Evolutionary conservation across 1,284 basidiomycete genomes (phyloP).

Genomic region (Coniophora puteana): DNA sequence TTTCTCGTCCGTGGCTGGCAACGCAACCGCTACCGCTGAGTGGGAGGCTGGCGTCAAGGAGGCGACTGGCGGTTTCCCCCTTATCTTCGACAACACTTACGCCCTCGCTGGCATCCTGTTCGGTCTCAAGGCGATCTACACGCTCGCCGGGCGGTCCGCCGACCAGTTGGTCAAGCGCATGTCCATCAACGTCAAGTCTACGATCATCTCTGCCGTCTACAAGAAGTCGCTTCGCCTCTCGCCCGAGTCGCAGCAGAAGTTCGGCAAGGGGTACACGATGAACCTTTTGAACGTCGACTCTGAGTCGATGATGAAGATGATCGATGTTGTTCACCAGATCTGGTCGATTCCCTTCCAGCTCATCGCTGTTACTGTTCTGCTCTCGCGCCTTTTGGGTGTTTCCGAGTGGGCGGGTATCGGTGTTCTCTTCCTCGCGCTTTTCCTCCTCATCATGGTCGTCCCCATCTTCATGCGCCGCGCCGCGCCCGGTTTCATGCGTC

Average conservation of each 20-base stretch:
- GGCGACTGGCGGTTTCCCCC: slow-evolving; percentile 23
- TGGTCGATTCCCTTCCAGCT: slow-evolving; percentile 26
- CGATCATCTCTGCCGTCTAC: slow-evolving; percentile 25
- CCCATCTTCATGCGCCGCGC: slow-evolving; percentile 28
- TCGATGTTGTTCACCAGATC: slow-evolving; percentile 22
- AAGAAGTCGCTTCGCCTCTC: slow-evolving; percentile 26
- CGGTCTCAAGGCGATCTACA: slow-evolving; percentile 19
- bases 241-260: slow-evolving; percentile 22
- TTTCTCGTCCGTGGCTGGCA: slow-evolving; percentile 11
- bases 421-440: slow-evolving; percentile 18
- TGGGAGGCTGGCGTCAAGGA: slow-evolving; percentile 16
- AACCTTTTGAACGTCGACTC: slow-evolving; percentile 28
- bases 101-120: slow-evolving; percentile 19
- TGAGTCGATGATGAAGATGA: slow-evolving; percentile 25
- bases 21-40: slow-evolving; percentile 18
- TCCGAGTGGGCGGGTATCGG: slow-evolving; percentile 27
- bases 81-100: slow-evolving; percentile 22
- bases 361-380: slow-evolving; percentile 15
- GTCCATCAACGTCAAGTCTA: slow-evolving; percentile 24
- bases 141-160: slow-evolving; percentile 23
- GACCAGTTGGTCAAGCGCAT: slow-evolving; percentile 28
- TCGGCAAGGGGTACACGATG: slow-evolving; percentile 23
- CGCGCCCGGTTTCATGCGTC: slow-evolving; percentile 23
- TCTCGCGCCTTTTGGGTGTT: slow-evolving; percentile 23
- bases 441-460: slow-evolving; percentile 26